Base-by-base conservation (phyloP, 371 early-diverging fungal species). In the Entomophthora muscae region DNA sequence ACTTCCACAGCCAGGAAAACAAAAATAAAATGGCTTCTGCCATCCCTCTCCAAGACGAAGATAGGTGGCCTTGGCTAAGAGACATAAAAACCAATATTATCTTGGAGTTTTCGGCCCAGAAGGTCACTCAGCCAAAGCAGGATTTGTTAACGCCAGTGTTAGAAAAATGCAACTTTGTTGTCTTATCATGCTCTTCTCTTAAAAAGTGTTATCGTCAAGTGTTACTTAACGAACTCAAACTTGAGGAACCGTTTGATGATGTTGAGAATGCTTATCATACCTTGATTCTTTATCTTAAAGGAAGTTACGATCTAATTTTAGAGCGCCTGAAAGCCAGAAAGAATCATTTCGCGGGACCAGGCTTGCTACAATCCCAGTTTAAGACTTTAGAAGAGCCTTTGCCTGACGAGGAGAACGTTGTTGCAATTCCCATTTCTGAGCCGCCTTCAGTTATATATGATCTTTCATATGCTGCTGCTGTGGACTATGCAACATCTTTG, bases 171-270 rank as follows among this genome's bases (percentile, higher is more conserved):
- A 17, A 23, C 51, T 29, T 28, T 30, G 32, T 64, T 26, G 33
- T 67, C 17, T 33, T 67, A 23, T 23, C 64, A 3, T 67, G 67
- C 32, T 67, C 67, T 5, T 59, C 67, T n/a, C 60, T 67, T 28
- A 67, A 67, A 61, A 17, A 21, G 12, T 27, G 22, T 24, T 67
- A 67, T 67, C 64, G 67, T 7, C 32, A 67, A 5, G 52, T 55
- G 51, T 30, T 67, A 5, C 24, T 53, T 12, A 55, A 63, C 21
- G 29, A 26, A n/a, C n/a, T 52, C 23, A 10, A 13, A 17, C 21
- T 27, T 60, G n/a, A 55, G 42, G 42, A 42, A 42, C 42, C 42
- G 17, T 5, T 10, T 42, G n/a, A 5, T 17, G 42, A 42, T 42
- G 7, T 30, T 52, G 42, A 51, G 54, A 22, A 52, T 17, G 17